Conservation (phyloP, 2,329 filamentous ascomycete genomes). For the Rutstroemia sydowiana region DNA sequence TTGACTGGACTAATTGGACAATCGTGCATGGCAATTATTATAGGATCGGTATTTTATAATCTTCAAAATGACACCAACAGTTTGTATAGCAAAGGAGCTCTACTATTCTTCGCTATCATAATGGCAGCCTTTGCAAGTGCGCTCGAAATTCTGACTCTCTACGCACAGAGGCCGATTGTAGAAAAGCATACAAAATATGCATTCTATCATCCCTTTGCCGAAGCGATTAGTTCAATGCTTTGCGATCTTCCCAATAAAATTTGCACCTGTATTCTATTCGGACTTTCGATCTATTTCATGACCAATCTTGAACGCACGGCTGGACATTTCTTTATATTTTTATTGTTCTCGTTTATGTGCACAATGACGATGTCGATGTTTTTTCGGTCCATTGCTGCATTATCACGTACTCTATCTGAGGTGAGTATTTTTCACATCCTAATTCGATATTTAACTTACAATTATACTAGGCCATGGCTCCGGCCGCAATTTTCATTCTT, state of each 20-base stretch:
- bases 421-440: constrained; percentile 24
- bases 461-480: constrained; percentile 20
- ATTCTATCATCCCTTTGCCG: constrained; percentile 81
- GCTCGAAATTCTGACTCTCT: constrained; percentile 71
- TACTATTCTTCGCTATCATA: constrained; percentile 62
- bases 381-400: constrained; percentile 73
- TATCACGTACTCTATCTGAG: constrained; percentile 63
- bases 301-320: constrained; percentile 68
- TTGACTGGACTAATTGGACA: constrained; percentile 37
- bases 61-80: constrained; percentile 42
- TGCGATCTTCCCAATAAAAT: constrained; percentile 82
- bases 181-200: constrained; percentile 85
- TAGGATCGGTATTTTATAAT: constrained; percentile 59
- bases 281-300: constrained; percentile 80
- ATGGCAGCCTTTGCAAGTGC: constrained; percentile 58
- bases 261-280: constrained; percentile 67
- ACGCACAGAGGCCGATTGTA: constrained; percentile 83
- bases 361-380: constrained; percentile 80
- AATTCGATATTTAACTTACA: background rate
- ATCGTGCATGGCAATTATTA: constrained; percentile 50
- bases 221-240: constrained; percentile 49
- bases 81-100: constrained; percentile 54
- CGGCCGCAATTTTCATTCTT: constrained; percentile 55
- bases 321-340: constrained; percentile 78
- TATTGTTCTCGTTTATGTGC: constrained; percentile 65